phyloP scores from a whole-genome alignment of 2,329 filamentous ascomycete species.

The Scedosporium minutisporum region DNA sequence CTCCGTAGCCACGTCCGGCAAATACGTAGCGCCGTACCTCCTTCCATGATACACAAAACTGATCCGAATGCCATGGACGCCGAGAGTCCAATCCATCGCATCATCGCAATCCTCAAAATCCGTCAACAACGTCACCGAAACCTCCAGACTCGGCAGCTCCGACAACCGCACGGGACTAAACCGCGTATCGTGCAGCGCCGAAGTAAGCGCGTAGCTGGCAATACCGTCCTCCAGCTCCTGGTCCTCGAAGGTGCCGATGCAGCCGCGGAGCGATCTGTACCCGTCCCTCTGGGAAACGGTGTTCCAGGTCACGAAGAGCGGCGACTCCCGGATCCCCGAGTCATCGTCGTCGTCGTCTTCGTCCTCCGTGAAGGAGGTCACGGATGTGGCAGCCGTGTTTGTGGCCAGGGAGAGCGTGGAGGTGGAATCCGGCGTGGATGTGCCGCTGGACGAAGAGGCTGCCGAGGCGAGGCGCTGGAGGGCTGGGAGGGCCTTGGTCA shows the following conservation, averaged over 20 bases:
- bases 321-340: constrained; percentile 44
- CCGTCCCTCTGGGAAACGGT: constrained; percentile 13
- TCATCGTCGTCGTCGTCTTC: constrained; percentile 10
- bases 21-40: constrained; percentile 76
- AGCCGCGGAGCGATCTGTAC: constrained; percentile 69
- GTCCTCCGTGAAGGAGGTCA: constrained; percentile 78
- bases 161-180: constrained; percentile 44
- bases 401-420: constrained; percentile 22
- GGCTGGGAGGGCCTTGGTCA: constrained; percentile 28
- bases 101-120: constrained; percentile 70
- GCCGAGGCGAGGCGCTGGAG: constrained; percentile 29
- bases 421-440: constrained; percentile 27
- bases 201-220: constrained; percentile 71
- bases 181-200: constrained; percentile 55
- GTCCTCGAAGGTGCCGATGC: constrained; percentile 88
- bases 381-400: constrained; percentile 36
- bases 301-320: constrained; percentile 19
- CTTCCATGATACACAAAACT: constrained; percentile 66
- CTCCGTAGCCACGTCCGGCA: constrained; percentile 84
- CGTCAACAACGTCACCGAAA: constrained; percentile 71
- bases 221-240: constrained; percentile 66
- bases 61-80: constrained; percentile 78
- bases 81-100: constrained; percentile 76
- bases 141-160: constrained; percentile 51
- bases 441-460: constrained; percentile 11